These are phyloP conservation scores for Helianthus annuus DNA, from an alignment of 129 eudicot genomes.

Conservation along the genomic window DNA sequence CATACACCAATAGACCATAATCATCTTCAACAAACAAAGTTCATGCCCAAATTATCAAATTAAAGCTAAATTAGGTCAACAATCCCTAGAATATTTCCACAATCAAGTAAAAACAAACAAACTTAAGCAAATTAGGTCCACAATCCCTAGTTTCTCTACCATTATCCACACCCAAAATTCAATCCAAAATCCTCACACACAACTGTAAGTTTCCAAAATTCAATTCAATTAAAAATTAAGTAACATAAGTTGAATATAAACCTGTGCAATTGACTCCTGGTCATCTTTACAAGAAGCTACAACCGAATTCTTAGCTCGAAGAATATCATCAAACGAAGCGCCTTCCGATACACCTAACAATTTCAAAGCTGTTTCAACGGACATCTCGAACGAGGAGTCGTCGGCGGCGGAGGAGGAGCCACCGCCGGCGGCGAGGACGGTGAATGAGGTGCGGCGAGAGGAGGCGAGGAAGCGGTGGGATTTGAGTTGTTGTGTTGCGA, in stretches of 20 bases:
- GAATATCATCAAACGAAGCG: conserved; percentile 76
- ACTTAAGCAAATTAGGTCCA: not conserved
- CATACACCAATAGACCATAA: conserved; percentile 9
- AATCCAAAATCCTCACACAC: not conserved
- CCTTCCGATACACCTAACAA: conserved; percentile 80
- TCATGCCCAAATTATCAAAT: conserved; percentile 9
- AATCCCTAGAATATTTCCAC: not conserved
- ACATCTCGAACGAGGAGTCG: conserved; percentile 81
- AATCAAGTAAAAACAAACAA: conserved; percentile 3
- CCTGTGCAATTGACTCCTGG: conserved; percentile 70
- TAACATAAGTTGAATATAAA: conserved; percentile 14
- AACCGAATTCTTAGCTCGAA: conserved; percentile 74
- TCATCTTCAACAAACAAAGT: conserved; percentile 1
- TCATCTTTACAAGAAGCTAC: conserved; percentile 77
- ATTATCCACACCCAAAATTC: too few species aligned
- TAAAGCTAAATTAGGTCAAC: not conserved
- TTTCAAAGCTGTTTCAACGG: conserved; percentile 73
- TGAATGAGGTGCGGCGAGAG: conserved; percentile 44
- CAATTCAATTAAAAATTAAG: not conserved
- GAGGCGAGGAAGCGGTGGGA: conserved; percentile 2
- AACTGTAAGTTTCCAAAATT: not conserved
- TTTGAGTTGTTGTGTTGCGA: conserved; percentile 12
- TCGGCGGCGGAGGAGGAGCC: conserved; percentile 57
- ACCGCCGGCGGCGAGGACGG: conserved; percentile 50
- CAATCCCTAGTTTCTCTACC: conserved; percentile 3